phyloP scores from a whole-genome alignment of 495 filamentous ascomycete genomes.

The Penicillium arizonense region DNA sequence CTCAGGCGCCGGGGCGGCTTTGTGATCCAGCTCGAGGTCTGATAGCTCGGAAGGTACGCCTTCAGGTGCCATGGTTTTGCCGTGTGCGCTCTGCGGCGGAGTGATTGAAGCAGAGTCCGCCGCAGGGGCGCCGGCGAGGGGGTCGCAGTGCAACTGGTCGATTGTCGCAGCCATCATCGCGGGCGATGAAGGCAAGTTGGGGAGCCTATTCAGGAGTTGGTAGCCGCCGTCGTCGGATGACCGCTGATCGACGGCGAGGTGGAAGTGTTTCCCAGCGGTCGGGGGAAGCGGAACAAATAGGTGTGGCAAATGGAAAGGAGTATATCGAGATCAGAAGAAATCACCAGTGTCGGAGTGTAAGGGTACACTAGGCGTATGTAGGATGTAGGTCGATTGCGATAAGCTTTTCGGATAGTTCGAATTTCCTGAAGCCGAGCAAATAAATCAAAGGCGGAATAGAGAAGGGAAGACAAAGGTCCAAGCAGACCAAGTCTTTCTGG shows the following conservation, averaged over 20 bases:
- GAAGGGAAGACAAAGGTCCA: constrained; percentile 1
- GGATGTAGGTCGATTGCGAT: constrained; percentile 20
- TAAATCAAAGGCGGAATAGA: not conserved
- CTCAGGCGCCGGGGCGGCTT: constrained; percentile 23
- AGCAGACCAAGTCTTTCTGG: not conserved
- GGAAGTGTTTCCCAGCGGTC: constrained; percentile 44
- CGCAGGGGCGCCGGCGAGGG: constrained; percentile 23
- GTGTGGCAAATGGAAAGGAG: not conserved
- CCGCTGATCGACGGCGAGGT: constrained; percentile 50
- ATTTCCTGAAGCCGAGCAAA: constrained; percentile 6
- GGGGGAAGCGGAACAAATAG: constrained; percentile 25
- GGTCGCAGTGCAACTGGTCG: constrained; percentile 31
- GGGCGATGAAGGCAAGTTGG: constrained; percentile 11
- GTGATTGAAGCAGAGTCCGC: constrained; percentile 42
- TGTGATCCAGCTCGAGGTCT: constrained; percentile 44
- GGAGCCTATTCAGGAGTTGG: constrained; percentile 7
- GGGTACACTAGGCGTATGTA: constrained; percentile 2
- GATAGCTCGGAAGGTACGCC: constrained; percentile 45
- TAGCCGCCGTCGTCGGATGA: constrained; percentile 44
- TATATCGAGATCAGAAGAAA: constrained; percentile 3
- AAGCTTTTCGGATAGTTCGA: constrained; percentile 26
- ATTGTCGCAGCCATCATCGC: constrained; percentile 34
- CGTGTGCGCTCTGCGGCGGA: constrained; percentile 46
- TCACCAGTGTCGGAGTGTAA: not conserved
- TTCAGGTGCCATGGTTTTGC: constrained; percentile 43